phyloP scores from a whole-genome alignment of 108 stramenopile species.

The Nitzschia sp. region DNA sequence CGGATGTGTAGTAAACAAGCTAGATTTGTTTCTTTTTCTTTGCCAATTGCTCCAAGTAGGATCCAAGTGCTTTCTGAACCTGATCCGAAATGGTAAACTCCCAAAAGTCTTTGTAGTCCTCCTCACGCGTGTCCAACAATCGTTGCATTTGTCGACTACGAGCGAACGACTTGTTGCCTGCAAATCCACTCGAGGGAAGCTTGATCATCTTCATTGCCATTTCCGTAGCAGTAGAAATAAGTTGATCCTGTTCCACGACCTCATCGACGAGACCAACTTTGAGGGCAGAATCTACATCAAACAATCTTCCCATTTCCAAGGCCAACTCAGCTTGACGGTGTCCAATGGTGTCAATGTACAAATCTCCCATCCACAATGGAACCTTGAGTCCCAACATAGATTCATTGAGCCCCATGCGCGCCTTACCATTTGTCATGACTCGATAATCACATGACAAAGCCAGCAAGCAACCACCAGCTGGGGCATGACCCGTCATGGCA shows the following conservation, averaged over 20 bases:
- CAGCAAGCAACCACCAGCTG: constrained; percentile 87
- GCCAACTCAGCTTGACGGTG: constrained; percentile 73
- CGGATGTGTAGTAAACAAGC: too few species aligned
- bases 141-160: constrained; percentile 47
- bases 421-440: constrained; percentile 45
- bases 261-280: constrained; percentile 74
- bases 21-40: constrained; percentile 37
- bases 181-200: constrained; percentile 60
- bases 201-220: constrained; percentile 43
- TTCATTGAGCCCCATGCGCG: constrained; percentile 83
- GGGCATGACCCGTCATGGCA: constrained; percentile 75
- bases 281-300: constrained; percentile 58
- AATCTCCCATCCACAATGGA: constrained; percentile 54
- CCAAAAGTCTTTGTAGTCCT: constrained; percentile 65
- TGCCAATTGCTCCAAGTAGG: constrained; percentile 56
- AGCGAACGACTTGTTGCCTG: constrained; percentile 62
- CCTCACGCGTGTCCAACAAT: constrained; percentile 48
- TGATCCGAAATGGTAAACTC: constrained; percentile 56
- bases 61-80: constrained; percentile 57
- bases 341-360: constrained; percentile 65
- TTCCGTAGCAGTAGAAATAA: constrained; percentile 35
- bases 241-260: constrained; percentile 41
- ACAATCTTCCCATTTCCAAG: constrained; percentile 66
- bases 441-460: constrained; percentile 87
- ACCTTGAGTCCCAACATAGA: constrained; percentile 79